These are phyloP conservation scores for Monosporascus sp. DNA, from an alignment of 2,329 filamentous ascomycete species.

Conservation along the genomic window DNA sequence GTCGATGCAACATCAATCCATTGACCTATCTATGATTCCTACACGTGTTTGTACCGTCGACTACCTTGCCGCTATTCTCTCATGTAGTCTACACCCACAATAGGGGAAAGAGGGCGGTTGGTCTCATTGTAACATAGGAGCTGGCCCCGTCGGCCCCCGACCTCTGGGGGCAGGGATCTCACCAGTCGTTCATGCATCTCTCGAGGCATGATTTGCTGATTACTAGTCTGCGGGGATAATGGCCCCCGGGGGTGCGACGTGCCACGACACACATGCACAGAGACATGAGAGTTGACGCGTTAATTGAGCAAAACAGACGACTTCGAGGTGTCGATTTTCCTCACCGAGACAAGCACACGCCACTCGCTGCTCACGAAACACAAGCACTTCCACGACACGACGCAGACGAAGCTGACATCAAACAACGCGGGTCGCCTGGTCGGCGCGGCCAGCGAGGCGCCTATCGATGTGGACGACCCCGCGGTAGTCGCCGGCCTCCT, in stretches of 20 bases:
- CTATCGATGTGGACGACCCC: slow-evolving; percentile 45
- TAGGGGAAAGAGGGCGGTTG: neutral
- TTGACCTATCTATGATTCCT: too few species aligned
- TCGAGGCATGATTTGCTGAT: neutral
- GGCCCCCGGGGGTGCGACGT: neutral
- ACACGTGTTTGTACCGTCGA: neutral
- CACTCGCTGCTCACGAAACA: slow-evolving; percentile 84
- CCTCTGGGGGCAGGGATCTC: neutral
- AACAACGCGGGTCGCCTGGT: slow-evolving; percentile 56
- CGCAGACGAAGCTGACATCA: slow-evolving; percentile 48
- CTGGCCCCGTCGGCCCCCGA: neutral
- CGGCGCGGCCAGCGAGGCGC: slow-evolving; percentile 47
- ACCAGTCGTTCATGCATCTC: neutral
- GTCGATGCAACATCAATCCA: too few species aligned
- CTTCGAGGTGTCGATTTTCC: slow-evolving; percentile 91
- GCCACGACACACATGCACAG: neutral
- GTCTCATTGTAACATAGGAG: neutral
- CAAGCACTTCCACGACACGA: slow-evolving; percentile 65
- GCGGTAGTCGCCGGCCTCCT: slow-evolving; percentile 30
- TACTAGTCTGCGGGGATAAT: neutral
- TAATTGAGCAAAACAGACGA: slow-evolving; percentile 58
- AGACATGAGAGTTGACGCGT: slow-evolving; percentile 8
- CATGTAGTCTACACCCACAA: neutral
- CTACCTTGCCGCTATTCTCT: neutral
- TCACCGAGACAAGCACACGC: slow-evolving; percentile 78